Evolutionary conservation across 139 green algal species (phyloP), one percentile per base, ranked within the genome.

Genomic region (Micractinium sp.): DNA sequence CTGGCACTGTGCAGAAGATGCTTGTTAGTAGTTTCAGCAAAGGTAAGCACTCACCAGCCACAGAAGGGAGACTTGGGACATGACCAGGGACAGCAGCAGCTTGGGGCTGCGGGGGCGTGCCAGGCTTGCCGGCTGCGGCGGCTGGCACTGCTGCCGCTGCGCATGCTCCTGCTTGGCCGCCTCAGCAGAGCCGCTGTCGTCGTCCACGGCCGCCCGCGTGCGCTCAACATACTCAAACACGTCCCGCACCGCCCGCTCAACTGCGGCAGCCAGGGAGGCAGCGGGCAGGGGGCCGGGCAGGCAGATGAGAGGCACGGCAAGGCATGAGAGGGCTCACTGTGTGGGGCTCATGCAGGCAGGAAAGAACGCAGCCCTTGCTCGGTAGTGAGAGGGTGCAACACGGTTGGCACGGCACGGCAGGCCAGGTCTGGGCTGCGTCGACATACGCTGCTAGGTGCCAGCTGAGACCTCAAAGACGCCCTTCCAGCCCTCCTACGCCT

Each of bases 41-140:
- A n/a, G n/a, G n/a, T n/a, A 61, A 15, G n/a, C 47, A 66, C 85
- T 89, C 85, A 89, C 85, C 85, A 90, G 78, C 86, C 86, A 90
- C 16, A 90, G 63, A 63, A 90, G 63, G 2, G 86, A 90, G 9
- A 86, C 77, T 38, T 90, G 76, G 16, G 56, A 63, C 38, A 90
- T 39, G 7, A 78, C 86, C 63, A 85, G 38, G 3, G 86, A 90
- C 38, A 90, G 63, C 63, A 90, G 61, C 60, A 90, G 63, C 86
- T 90, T 90, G 36, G 63, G 86, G 35, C 31, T 86, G 61, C 76
- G 61, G 20, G 63, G 38, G 31, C 61, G 61, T 25, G 66, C 75
- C 0, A 85, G 86, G n/a, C 33, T 23, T 22, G 63, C 66, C 38
- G 3, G 31, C 38, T 56, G 77, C 41, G 38, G 76, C 41, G 76